Percentiles rank a stretch among this genome's conserved stretches.
These are phyloP conservation scores for Trichophyton benhamiae DNA, from an alignment of 2,329 filamentous ascomycete species.

Conservation along the genomic window DNA sequence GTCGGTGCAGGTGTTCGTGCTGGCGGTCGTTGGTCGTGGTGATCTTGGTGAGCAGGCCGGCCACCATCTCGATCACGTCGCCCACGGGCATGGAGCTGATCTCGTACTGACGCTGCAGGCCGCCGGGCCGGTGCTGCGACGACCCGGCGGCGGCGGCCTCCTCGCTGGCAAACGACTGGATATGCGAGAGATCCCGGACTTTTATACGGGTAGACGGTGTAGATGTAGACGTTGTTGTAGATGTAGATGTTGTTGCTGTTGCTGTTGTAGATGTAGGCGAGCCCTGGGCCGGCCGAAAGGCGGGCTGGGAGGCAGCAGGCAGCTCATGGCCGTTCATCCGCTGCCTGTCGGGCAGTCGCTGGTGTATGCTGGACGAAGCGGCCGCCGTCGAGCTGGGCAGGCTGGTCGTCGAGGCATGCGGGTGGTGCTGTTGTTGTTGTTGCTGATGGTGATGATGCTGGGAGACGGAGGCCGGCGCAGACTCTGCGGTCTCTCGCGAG, in stretches of 20 bases:
- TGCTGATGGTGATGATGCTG: not conserved
- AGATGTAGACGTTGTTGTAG: slow-evolving; percentile 13
- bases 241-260: not conserved
- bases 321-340: not conserved
- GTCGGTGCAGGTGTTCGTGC: slow-evolving; percentile 77
- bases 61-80: slow-evolving; percentile 98
- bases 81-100: slow-evolving; percentile 95
- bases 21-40: slow-evolving; percentile 92
- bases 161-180: slow-evolving; percentile 73
- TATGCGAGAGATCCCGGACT: slow-evolving; percentile 79
- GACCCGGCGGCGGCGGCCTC: slow-evolving; percentile 41
- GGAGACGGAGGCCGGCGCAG: not conserved
- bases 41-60: slow-evolving; percentile 89
- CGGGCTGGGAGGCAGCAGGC: not conserved
- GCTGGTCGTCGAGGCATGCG: not conserved
- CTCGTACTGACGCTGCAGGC: slow-evolving; percentile 56
- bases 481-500: not conserved
- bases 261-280: not conserved
- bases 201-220: slow-evolving; percentile 53
- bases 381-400: not conserved
- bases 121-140: slow-evolving; percentile 13
- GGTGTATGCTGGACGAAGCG: not conserved
- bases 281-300: not conserved
- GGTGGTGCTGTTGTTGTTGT: not conserved
- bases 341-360: not conserved